Base-by-base conservation (phyloP, 129 eudicot species). In the Lonicera japonica region DNA sequence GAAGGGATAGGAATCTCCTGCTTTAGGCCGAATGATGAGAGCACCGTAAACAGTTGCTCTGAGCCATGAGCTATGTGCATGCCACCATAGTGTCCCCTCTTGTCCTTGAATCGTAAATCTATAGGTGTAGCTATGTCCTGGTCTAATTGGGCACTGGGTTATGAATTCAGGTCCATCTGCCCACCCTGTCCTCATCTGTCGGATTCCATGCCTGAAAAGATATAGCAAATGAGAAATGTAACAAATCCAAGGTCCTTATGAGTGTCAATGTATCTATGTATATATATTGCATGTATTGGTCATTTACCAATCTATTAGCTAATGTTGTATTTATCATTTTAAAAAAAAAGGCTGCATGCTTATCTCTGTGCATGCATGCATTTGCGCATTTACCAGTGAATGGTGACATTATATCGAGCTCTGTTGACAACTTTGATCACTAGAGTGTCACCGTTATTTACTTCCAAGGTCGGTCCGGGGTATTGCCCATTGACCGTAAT, bases 51-150 rank as follows among this genome's bases (percentile, higher is more conserved):
- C 95, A 11, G 99, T 92, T 73, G 99, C 96, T 70, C 99, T 72
- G 50, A 87, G 80, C 96, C 96, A 92, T 25, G 99, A 87, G 78
- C 90, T 91, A 65, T 91, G 97, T 21, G 97, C 97, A 60, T 92
- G 96, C 99, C 99, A 92, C 99, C 99, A 91, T 11, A 91, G 80
- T 24, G 97, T 92, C 52, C 99, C 99, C 76, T 87, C 99, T 69
- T 92, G 96, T 47, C 99, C 99, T 55, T 76, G 69, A 76, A 92
- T 85, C 20, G 36, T 87, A 59, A 87, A 92, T 56, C 83, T 70
- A 59, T 92, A 92, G 5, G 96, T 92, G 88, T 92, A 92, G 64
- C 92, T 92, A 17, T 65, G 85, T 62, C 96, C 99, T 34, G 99
- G 99, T 59, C 88, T 79, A 55, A 92, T 92, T 0, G 99, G 99